phyloP scores from a whole-genome alignment of 768 basidiomycete species.

The Lentinula detonsa region DNA sequence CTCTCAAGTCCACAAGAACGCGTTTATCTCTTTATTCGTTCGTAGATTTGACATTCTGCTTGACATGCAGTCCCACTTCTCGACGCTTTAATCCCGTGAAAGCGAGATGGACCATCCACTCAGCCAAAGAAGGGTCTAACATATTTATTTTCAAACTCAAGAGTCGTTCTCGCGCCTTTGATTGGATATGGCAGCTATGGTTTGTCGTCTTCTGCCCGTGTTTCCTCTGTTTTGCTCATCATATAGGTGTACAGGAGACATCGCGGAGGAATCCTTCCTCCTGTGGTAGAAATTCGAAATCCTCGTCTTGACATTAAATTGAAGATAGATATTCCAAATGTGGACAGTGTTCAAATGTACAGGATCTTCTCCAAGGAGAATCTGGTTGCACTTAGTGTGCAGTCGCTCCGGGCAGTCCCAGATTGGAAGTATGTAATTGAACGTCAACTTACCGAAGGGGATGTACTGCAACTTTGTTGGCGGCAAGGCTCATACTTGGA shows the following conservation, averaged over 20 bases:
- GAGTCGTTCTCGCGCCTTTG: constrained; percentile 69
- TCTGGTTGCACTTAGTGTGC: constrained; percentile 56
- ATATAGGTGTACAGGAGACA: constrained; percentile 43
- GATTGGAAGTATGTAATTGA: constrained; percentile 63
- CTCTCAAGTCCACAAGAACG: constrained; percentile 57
- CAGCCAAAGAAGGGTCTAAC: constrained; percentile 63
- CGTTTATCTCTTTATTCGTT: constrained; percentile 83
- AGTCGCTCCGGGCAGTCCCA: constrained; percentile 44
- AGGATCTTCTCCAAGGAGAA: constrained; percentile 53
- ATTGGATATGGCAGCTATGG: constrained; percentile 93
- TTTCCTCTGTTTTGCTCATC: background rate
- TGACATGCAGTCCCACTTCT: constrained; percentile 57
- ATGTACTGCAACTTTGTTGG: constrained; percentile 73
- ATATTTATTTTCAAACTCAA: constrained; percentile 84
- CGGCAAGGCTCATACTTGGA: constrained; percentile 66
- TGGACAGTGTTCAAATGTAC: constrained; percentile 33
- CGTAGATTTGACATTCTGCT: constrained; percentile 77
- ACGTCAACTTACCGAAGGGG: constrained; percentile 46
- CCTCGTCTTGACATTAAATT: constrained; percentile 65
- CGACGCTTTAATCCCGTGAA: constrained; percentile 1
- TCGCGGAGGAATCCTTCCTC: constrained; percentile 68
- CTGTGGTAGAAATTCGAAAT: constrained; percentile 61
- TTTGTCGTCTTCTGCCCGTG: constrained; percentile 15
- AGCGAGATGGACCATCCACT: constrained; percentile 26
- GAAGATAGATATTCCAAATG: constrained; percentile 59